phyloP scores from a whole-genome alignment of 179 eudicot species.

The Drosera spatulata region DNA sequence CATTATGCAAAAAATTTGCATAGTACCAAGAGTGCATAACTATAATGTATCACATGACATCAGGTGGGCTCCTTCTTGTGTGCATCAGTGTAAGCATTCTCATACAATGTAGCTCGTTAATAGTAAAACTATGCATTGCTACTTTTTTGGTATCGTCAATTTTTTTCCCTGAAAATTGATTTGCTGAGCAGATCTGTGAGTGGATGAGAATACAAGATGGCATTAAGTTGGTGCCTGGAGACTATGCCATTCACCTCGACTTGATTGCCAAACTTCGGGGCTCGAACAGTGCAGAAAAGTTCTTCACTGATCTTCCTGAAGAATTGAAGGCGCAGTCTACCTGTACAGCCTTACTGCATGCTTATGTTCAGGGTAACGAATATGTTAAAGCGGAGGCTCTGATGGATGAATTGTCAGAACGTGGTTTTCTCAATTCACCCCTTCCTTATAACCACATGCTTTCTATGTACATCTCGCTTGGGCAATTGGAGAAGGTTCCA shows the following conservation, averaged over 20 bases:
- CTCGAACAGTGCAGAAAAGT: conserved; percentile 75
- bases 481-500: conserved; percentile 55
- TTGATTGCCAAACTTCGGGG: conserved; percentile 82
- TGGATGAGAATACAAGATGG: conserved; percentile 88
- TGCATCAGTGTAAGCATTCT: too few species aligned
- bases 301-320: conserved; percentile 80
- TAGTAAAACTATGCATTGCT: too few species aligned
- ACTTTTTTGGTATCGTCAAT: too few species aligned
- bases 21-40: too few species aligned
- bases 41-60: too few species aligned
- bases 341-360: conserved; percentile 72
- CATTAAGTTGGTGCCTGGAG: conserved; percentile 68
- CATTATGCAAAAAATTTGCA: too few species aligned
- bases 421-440: conserved; percentile 46
- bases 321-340: conserved; percentile 49
- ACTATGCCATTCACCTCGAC: conserved; percentile 87
- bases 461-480: conserved; percentile 56
- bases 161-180: background rate
- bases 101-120: too few species aligned
- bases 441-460: conserved; percentile 90
- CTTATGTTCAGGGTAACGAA: conserved; percentile 54
- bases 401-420: conserved; percentile 78
- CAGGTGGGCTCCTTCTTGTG: too few species aligned
- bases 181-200: conserved; percentile 57
- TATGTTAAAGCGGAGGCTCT: conserved; percentile 66